A percentile compares a stretch with the other conserved stretches of the same genome.
These are phyloP conservation scores for Paspalum notatum DNA, from an alignment of 176 grass and related monocot genomes.

Conservation along the genomic window DNA sequence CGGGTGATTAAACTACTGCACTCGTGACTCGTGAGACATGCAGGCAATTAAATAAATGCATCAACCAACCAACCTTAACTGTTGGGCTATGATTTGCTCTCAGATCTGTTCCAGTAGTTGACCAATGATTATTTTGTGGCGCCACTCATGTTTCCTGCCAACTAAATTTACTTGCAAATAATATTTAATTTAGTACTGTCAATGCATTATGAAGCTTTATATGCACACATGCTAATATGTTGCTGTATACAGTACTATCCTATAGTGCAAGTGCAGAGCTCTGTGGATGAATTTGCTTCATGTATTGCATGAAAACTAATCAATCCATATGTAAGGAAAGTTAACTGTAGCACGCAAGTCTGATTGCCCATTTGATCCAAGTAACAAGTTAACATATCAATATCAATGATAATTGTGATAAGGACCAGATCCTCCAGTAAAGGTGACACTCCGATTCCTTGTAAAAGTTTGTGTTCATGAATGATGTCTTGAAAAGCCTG, in stretches of 20 bases:
- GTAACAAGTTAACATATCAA: background rate
- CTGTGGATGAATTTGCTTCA: background rate
- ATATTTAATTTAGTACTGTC: background rate
- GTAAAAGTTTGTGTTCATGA: background rate
- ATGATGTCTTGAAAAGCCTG: too few relatives aligned
- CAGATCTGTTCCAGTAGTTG: conserved; percentile 19
- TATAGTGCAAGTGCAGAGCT: background rate
- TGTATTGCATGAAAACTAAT: background rate
- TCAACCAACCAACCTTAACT: background rate
- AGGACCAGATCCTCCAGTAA: background rate
- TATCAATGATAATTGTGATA: background rate
- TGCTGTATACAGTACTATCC: background rate
- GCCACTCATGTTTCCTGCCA: background rate
- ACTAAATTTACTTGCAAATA: background rate
- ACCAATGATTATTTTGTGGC: background rate
- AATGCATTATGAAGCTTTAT: background rate
- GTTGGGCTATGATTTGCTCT: background rate
- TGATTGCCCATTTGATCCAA: background rate
- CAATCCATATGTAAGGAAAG: background rate
- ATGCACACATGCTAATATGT: background rate
- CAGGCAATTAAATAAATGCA: conserved; percentile 26
- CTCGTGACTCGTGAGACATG: conserved; percentile 8
- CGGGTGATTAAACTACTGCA: background rate
- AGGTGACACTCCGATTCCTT: background rate
- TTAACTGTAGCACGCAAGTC: background rate